Evolutionary conservation across 2,329 filamentous ascomycete species (phyloP).

Genomic region (Aspergillus quadrilineatus): DNA sequence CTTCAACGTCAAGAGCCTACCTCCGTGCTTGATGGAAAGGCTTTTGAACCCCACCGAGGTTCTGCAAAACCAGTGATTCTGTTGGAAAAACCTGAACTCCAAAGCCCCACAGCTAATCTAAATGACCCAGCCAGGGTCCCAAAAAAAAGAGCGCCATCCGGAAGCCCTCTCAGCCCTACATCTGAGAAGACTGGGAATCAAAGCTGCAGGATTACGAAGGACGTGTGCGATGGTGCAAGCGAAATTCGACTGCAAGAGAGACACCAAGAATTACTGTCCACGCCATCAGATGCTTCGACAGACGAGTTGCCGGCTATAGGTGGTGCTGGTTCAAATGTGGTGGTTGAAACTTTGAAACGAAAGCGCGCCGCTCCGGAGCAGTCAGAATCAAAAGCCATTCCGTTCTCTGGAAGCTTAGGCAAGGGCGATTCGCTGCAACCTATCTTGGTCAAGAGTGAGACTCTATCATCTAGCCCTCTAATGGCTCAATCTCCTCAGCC

Average conservation of each 20-base stretch:
- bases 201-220: not conserved
- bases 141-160: not conserved
- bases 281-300: slow-evolving; percentile 17
- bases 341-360: slow-evolving; percentile 23
- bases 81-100: not conserved
- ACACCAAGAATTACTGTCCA: slow-evolving; percentile 17
- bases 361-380: slow-evolving; percentile 16
- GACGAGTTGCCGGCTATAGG: slow-evolving; percentile 2
- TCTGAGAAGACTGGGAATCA: not conserved
- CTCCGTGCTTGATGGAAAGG: slow-evolving; percentile 26
- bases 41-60: slow-evolving; percentile 30
- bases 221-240: not conserved
- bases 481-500: slow-evolving; percentile 10
- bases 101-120: not conserved
- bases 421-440: slow-evolving; percentile 18
- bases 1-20: slow-evolving; percentile 33
- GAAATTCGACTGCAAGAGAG: not conserved
- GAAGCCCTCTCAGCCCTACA: not conserved
- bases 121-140: not conserved
- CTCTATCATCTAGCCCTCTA: slow-evolving; percentile 35
- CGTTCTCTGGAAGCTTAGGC: not conserved
- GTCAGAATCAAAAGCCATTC: not conserved
- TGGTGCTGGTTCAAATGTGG: not conserved
- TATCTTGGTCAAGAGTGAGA: slow-evolving; percentile 38
- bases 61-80: not conserved